These are phyloP conservation scores for Clarkia xantiana DNA, from an alignment of 345 rosid species.

Conservation along the genomic window DNA sequence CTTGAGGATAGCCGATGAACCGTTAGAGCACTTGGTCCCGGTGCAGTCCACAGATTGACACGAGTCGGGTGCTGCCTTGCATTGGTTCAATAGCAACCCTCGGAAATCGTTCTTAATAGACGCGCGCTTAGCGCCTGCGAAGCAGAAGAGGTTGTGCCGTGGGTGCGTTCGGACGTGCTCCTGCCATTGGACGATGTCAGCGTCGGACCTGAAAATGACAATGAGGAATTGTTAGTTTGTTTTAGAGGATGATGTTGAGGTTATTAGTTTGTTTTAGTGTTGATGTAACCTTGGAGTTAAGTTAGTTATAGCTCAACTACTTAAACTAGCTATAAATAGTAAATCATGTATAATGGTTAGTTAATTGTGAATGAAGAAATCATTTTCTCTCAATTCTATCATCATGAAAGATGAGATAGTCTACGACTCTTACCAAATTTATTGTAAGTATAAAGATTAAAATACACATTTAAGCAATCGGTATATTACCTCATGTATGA, in stretches of 20 bases:
- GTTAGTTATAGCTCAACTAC: no score
- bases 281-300: no score
- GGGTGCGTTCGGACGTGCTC: constrained; percentile 41
- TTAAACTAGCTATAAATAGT: no score
- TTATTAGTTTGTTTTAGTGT: not conserved
- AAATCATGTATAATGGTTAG: no score
- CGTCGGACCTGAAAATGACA: constrained; percentile 23
- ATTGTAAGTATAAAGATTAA: no score
- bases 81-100: constrained; percentile 47
- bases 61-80: constrained; percentile 31
- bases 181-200: constrained; percentile 71
- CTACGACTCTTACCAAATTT: no score
- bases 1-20: constrained; percentile 57
- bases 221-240: no score
- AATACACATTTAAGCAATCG: no score
- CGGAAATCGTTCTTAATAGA: constrained; percentile 59
- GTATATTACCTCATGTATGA: no score
- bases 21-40: constrained; percentile 49
- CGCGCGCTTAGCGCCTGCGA: constrained; percentile 74
- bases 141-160: constrained; percentile 62
- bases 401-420: no score
- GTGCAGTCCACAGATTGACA: constrained; percentile 60
- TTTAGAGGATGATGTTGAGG: not conserved
- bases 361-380: no score
- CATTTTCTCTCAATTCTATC: no score